A percentile compares a stretch with the other conserved stretches of the same genome.
These are phyloP conservation scores for Hypoxylon sp. DNA, from an alignment of 2,329 filamentous ascomycete species.

Conservation along the genomic window DNA sequence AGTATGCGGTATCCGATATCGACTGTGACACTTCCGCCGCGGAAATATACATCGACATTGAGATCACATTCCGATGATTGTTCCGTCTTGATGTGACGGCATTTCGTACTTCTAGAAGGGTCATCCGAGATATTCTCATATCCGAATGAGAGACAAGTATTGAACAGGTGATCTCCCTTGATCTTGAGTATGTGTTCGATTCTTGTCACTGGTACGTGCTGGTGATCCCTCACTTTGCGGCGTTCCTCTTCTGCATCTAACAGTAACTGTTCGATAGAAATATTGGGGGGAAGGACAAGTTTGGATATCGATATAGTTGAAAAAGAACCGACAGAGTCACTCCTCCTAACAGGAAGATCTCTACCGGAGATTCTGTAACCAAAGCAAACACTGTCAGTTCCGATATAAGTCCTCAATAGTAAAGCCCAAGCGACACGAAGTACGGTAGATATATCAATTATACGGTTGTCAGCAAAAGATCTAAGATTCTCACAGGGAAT, in stretches of 20 bases:
- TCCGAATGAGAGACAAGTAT: conserved; percentile 66
- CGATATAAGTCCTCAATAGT: conserved; percentile 69
- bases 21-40: conserved; percentile 59
- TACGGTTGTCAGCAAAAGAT: conserved; percentile 60
- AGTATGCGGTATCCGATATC: conserved; percentile 64
- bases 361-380: conserved; percentile 66
- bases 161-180: conserved; percentile 63
- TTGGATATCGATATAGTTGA: conserved; percentile 51
- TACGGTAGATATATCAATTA: conserved; percentile 64
- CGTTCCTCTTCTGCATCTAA: conserved; percentile 49
- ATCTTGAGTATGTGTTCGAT: conserved; percentile 64
- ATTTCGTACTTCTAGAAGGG: conserved; percentile 54
- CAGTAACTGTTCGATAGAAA: conserved; percentile 49
- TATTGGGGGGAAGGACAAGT: conserved; percentile 41
- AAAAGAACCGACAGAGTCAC: conserved; percentile 64
- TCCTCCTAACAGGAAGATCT: conserved; percentile 60
- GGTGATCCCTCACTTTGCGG: conserved; percentile 56
- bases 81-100: conserved; percentile 57
- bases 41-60: conserved; percentile 62
- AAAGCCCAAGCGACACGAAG: conserved; percentile 74
- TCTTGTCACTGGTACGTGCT: conserved; percentile 63
- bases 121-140: conserved; percentile 54
- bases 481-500: conserved; percentile 60
- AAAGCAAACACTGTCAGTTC: conserved; percentile 68
- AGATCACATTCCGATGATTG: conserved; percentile 65